Percentiles rank a stretch among this genome's conserved stretches.
Conservation (phyloP, 1,139 yeast genomes). For the Hyphopichia buzzinii region DNA sequence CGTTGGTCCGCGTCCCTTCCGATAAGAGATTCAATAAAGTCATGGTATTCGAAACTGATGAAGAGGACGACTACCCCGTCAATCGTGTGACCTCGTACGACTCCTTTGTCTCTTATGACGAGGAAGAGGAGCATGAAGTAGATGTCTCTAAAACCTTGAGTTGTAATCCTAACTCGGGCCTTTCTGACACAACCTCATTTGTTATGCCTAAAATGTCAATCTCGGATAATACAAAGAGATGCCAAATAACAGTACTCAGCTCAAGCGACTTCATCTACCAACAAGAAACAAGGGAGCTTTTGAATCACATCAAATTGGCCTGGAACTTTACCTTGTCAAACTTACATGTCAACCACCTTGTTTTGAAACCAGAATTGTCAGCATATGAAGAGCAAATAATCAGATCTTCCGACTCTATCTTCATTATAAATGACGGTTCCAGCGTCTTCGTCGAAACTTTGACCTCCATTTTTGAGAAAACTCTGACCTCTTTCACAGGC, state of each 20-base stretch:
- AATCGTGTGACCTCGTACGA: constrained; percentile 1
- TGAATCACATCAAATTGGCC: constrained; percentile 14
- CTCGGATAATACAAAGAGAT: constrained; percentile 13
- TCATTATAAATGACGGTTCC: constrained; percentile 44
- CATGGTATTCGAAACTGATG: constrained; percentile 45
- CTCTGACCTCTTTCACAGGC: constrained; percentile 1
- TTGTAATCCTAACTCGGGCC: neutral
- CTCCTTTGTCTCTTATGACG: constrained; percentile 9
- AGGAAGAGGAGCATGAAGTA: constrained; percentile 11
- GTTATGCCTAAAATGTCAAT: constrained; percentile 40
- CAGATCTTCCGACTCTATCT: constrained; percentile 26
- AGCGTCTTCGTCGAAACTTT: constrained; percentile 26
- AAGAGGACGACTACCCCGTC: constrained; percentile 26
- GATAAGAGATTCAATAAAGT: constrained; percentile 13
- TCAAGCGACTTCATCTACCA: constrained; percentile 14
- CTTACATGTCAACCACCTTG: constrained; percentile 18
- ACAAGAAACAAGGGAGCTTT: constrained; percentile 22
- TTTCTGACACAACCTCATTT: constrained; percentile 18
- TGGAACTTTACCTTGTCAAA: constrained; percentile 8
- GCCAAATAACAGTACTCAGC: constrained; percentile 20
- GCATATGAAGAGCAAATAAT: constrained; percentile 11
- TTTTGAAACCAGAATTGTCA: constrained; percentile 8
- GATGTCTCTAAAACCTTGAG: constrained; percentile 9
- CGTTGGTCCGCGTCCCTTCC: constrained; percentile 15
- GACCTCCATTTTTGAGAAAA: constrained; percentile 9